These are phyloP conservation scores for Rosa persica DNA, from an alignment of 306 rosid genomes.

Conservation along the genomic window DNA sequence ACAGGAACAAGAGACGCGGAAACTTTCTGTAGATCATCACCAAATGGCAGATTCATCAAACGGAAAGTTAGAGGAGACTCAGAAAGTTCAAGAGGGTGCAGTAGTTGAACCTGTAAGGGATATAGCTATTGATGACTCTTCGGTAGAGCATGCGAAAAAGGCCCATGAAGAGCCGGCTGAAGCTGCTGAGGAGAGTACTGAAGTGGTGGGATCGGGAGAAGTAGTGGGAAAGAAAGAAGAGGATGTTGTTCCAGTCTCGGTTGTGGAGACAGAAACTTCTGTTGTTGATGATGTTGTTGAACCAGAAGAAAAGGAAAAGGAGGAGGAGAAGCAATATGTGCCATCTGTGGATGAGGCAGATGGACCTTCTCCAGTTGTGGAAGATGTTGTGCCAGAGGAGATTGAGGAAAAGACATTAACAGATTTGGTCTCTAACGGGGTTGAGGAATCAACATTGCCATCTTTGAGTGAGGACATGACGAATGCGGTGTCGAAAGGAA, in stretches of 20 bases:
- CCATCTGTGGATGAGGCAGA: constrained; percentile 9
- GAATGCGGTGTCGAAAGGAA: constrained; percentile 30
- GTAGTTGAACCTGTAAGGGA: constrained; percentile 20
- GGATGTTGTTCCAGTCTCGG: constrained; percentile 22
- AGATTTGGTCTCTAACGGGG: constrained; percentile 34
- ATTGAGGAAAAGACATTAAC: constrained; percentile 16
- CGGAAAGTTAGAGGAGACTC: constrained; percentile 33
- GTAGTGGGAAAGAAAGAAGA: constrained; percentile 20
- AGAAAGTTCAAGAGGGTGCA: constrained; percentile 21
- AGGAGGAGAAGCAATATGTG: constrained; percentile 4
- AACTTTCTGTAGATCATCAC: constrained; percentile 11
- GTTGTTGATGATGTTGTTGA: not conserved
- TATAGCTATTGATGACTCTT: constrained; percentile 21
- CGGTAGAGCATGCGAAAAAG: constrained; percentile 14
- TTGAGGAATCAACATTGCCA: constrained; percentile 25
- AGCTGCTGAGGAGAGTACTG: constrained; percentile 27
- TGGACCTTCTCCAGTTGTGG: not conserved
- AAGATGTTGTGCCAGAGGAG: constrained; percentile 1
- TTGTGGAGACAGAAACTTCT: constrained; percentile 21
- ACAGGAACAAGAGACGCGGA: constrained; percentile 21
- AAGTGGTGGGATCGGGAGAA: constrained; percentile 13
- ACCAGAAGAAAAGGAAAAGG: constrained; percentile 13
- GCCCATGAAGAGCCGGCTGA: constrained; percentile 19
- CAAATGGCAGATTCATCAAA: constrained; percentile 51
- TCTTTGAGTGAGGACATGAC: not conserved